Conservation (phyloP, 805 yeast species). For the Saccharomycopsis sp. region DNA sequence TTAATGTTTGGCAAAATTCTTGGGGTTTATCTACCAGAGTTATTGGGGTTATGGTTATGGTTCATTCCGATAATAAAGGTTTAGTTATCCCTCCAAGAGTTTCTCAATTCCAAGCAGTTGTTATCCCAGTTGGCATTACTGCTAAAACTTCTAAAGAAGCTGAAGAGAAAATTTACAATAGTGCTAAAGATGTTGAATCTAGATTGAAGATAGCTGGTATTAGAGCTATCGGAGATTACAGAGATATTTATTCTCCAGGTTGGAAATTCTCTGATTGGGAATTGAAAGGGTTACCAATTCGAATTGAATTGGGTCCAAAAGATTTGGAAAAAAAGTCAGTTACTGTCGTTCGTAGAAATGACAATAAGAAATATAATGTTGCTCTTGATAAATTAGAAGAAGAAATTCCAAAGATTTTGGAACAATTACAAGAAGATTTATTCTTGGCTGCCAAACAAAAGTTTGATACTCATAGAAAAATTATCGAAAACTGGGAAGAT, state of each 20-base stretch:
- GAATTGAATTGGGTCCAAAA: constrained; percentile 95
- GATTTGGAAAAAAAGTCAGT: constrained; percentile 77
- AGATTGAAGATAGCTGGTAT: constrained; percentile 55
- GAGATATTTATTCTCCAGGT: constrained; percentile 95
- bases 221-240: constrained; percentile 78
- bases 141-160: constrained; percentile 75
- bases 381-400: constrained; percentile 57
- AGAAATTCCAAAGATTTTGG: constrained; percentile 69
- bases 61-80: constrained; percentile 98
- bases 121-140: constrained; percentile 93
- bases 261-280: constrained; percentile 99
- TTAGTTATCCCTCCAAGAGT: constrained; percentile 96
- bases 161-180: constrained; percentile 58
- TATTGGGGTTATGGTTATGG: constrained; percentile 99
- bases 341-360: constrained; percentile 89
- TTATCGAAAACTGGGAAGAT: constrained; percentile 80
- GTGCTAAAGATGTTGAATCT: constrained; percentile 63
- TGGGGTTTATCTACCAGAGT: constrained; percentile 99
- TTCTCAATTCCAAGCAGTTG: constrained; percentile 84
- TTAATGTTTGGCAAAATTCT: constrained; percentile 91
- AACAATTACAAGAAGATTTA: constrained; percentile 70
- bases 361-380: constrained; percentile 65
- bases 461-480: constrained; percentile 77
- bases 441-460: constrained; percentile 72
- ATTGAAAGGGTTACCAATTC: constrained; percentile 89